Conservation (phyloP, 2,329 filamentous ascomycete genomes). For the Monilinia laxa region DNA sequence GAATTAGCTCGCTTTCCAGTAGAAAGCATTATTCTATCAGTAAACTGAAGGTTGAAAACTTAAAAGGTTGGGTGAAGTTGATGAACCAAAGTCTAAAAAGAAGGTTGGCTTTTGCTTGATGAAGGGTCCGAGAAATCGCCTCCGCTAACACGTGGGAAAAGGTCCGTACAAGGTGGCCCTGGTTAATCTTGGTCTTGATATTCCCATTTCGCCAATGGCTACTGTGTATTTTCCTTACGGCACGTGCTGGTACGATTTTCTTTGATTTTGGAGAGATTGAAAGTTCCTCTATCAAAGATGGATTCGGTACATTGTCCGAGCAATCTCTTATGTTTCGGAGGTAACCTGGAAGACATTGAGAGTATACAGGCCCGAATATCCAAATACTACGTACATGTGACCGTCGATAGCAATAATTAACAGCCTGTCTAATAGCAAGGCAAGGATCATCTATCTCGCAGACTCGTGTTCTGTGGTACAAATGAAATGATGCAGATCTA, state of each 20-base stretch:
- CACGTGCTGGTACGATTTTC: background rate
- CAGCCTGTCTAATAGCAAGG: background rate
- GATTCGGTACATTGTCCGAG: background rate
- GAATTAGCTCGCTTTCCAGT: background rate
- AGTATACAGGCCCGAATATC: too few species aligned
- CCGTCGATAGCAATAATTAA: background rate
- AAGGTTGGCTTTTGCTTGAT: background rate
- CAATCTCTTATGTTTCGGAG: conserved; percentile 12
- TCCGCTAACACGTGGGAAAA: conserved; percentile 18
- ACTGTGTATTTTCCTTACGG: background rate
- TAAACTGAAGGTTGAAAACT: background rate
- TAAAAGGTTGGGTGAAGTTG: background rate
- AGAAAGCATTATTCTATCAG: conserved; percentile 2
- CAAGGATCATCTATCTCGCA: conserved; percentile 4
- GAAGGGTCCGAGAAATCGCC: conserved; percentile 1
- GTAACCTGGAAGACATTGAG: background rate
- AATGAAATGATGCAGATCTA: conserved; percentile 22
- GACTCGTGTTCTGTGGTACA: conserved; percentile 11
- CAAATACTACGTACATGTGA: background rate
- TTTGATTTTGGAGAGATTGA: conserved; percentile 4
- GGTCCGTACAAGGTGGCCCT: conserved; percentile 13
- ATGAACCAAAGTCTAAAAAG: background rate
- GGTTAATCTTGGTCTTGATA: background rate
- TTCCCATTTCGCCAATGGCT: conserved; percentile 5
- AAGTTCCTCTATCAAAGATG: conserved; percentile 10